These are phyloP conservation scores for Fusarium marasasianum DNA, from an alignment of 2,329 filamentous ascomycete species.

Conservation along the genomic window DNA sequence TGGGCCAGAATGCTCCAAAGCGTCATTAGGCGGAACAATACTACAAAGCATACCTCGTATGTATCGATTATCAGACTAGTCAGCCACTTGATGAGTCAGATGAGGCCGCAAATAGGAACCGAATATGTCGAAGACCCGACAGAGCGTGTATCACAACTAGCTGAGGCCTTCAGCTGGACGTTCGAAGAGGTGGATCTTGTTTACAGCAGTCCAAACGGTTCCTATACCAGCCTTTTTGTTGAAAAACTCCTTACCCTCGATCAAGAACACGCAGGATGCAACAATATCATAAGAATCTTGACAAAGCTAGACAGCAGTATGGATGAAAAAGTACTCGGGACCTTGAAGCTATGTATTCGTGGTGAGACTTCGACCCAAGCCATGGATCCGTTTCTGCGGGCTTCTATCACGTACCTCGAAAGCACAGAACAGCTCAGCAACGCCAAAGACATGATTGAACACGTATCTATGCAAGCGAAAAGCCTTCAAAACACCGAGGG, in stretches of 20 bases:
- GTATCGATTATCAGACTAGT: slow-evolving; percentile 62
- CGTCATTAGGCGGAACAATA: slow-evolving; percentile 59
- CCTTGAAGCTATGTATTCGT: slow-evolving; percentile 64
- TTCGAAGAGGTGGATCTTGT: slow-evolving; percentile 57
- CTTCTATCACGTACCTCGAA: slow-evolving; percentile 63
- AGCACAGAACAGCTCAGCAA: slow-evolving; percentile 48
- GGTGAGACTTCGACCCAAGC: slow-evolving; percentile 53
- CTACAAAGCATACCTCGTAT: slow-evolving; percentile 63
- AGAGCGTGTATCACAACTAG: slow-evolving; percentile 51
- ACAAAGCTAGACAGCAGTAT: slow-evolving; percentile 61
- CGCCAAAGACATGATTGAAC: slow-evolving; percentile 52
- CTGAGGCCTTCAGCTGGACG: slow-evolving; percentile 56
- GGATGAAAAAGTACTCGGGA: slow-evolving; percentile 61
- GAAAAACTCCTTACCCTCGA: slow-evolving; percentile 73
- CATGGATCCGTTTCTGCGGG: slow-evolving; percentile 67
- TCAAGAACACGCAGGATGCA: slow-evolving; percentile 62
- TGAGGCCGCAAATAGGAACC: slow-evolving; percentile 51
- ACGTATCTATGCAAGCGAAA: slow-evolving; percentile 56
- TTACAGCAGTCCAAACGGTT: slow-evolving; percentile 49
- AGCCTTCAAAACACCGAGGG: slow-evolving; percentile 59
- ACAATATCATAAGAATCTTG: slow-evolving; percentile 66
- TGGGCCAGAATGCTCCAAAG: slow-evolving; percentile 64
- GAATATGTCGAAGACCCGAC: slow-evolving; percentile 50
- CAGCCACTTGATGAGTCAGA: slow-evolving; percentile 54
- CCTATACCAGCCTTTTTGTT: slow-evolving; percentile 61